Evolutionary conservation across 176 grass and related monocot genomes (phyloP), one percentile per base, ranked within the genome.

Genomic region (Panicum miliaceum): DNA sequence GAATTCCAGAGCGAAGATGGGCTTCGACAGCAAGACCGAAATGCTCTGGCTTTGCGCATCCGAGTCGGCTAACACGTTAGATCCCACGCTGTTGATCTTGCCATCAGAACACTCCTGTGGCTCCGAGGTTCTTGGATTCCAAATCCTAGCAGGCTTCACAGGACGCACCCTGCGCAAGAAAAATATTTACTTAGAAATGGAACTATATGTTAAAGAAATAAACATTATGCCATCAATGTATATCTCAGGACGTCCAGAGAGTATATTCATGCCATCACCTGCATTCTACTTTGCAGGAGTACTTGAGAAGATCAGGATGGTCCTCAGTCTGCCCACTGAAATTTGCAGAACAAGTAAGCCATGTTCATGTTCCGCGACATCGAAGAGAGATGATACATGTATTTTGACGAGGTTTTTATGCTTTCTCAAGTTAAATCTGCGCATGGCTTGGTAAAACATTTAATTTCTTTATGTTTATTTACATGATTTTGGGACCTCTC

Each of bases 271-370:
- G 73, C 14, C 27, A 70, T 68, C 36, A 94, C 96, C 96, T 92
- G 93, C 96, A 99, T 89, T 92, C 87, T 70, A 99, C 35, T 73
- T 94, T 68, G 75, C 96, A 99, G 34, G 96, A 92, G 64, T 99
- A 99, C 81, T 96, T 92, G 29, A 99, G 91, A 88, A 99, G 91
- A 53, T 94, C 87, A 66, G 91, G 85, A 89, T 89, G 81, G 77
- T 96, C 76, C 48, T 85, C 71, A 57, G 93, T 96, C 77, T 79
- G 93, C 23, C 93, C 96, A 78, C 96, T 99, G 84, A 85, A 96
- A 99, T 90, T 89, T 74, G 26, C 40, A 89, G 20, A 64, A 8
- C 27, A 36, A 19, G 12, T 0, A 37, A 87, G 70, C 77, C 53
- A 85, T 87, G 19, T 79, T 75, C 56, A 72, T 36, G 70, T 77